phyloP scores from a whole-genome alignment of 2,329 filamentous ascomycete genomes.

The Penicillium sp. region DNA sequence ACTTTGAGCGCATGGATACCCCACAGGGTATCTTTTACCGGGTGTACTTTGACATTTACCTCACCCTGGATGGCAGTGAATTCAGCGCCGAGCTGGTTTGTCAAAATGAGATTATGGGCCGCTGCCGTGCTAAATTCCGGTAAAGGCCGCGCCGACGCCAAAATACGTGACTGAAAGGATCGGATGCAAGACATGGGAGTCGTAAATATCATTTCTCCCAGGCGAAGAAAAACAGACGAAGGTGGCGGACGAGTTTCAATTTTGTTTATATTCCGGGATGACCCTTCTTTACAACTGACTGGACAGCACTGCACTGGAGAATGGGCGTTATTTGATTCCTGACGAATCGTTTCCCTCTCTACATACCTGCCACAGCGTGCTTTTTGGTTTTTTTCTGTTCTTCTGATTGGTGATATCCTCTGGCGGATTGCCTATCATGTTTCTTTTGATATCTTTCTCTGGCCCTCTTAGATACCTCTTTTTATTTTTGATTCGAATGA shows the following conservation, averaged over 20 bases:
- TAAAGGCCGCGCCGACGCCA: slow-evolving; percentile 34
- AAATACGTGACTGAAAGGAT: neutral
- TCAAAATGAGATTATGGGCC: slow-evolving; percentile 98
- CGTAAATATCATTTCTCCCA: neutral
- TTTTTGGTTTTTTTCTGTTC: slow-evolving; percentile 1
- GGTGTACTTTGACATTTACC: slow-evolving; percentile 68
- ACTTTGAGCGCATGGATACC: slow-evolving; percentile 99
- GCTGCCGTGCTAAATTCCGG: slow-evolving; percentile 86
- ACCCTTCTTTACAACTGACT: neutral
- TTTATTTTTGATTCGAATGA: slow-evolving; percentile 21
- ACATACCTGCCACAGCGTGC: slow-evolving; percentile 14
- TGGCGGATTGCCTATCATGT: slow-evolving; percentile 6
- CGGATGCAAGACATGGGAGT: neutral
- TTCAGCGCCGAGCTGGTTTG: slow-evolving; percentile 99
- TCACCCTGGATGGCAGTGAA: slow-evolving; percentile 94
- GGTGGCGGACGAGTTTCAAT: neutral
- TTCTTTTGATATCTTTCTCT: slow-evolving; percentile 5
- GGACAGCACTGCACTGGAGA: slow-evolving; percentile 21
- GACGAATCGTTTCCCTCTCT: slow-evolving; percentile 8
- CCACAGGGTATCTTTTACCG: slow-evolving; percentile 95
- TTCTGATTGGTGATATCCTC: slow-evolving; percentile 4
- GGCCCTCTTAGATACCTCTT: slow-evolving; percentile 26
- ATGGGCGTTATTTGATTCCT: slow-evolving; percentile 22
- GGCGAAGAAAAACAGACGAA: neutral
- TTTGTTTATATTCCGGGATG: neutral